A percentile compares a stretch with the other conserved stretches of the same genome.
phyloP scores from a whole-genome alignment of 345 rosid genomes.

The Cardamine occulta region DNA sequence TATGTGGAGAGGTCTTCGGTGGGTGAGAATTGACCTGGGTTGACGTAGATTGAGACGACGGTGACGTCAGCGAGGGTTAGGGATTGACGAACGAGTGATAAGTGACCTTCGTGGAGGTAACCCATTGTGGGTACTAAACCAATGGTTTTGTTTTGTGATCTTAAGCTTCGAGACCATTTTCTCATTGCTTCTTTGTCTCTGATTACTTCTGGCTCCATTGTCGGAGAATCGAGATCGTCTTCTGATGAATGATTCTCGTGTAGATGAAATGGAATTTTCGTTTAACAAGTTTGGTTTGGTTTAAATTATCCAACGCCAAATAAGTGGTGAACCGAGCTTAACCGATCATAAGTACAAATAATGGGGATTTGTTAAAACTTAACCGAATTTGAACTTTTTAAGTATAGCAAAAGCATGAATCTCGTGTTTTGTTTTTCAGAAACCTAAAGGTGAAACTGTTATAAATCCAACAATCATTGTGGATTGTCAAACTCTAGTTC shows the following conservation, averaged over 20 bases:
- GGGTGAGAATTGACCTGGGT: slow-evolving; percentile 98
- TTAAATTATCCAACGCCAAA: no score
- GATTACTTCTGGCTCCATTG: slow-evolving; percentile 51
- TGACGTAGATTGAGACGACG: slow-evolving; percentile 86
- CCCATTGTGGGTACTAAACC: slow-evolving; percentile 92
- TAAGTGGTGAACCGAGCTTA: no score
- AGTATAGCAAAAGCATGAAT: no score
- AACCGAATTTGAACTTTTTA: no score
- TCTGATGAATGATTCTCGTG: not conserved
- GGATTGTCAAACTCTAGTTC: no score
- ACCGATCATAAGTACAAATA: no score
- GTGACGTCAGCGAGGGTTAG: slow-evolving; percentile 51
- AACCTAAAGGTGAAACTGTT: no score
- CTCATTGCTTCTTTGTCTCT: slow-evolving; percentile 72
- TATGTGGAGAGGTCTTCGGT: slow-evolving; percentile 84
- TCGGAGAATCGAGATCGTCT: not conserved
- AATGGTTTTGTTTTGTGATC: slow-evolving; percentile 68
- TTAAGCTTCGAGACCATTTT: slow-evolving; percentile 68
- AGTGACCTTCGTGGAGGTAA: slow-evolving; percentile 84
- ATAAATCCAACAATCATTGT: no score
- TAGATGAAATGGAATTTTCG: not conserved
- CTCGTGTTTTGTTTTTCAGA: no score
- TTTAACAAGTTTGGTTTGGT: no score
- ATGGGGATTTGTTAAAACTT: no score
- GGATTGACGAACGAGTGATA: slow-evolving; percentile 73